These are phyloP conservation scores for Backusella parvicylindrica DNA, from an alignment of 192 early-diverging fungal species.

Conservation along the genomic window DNA sequence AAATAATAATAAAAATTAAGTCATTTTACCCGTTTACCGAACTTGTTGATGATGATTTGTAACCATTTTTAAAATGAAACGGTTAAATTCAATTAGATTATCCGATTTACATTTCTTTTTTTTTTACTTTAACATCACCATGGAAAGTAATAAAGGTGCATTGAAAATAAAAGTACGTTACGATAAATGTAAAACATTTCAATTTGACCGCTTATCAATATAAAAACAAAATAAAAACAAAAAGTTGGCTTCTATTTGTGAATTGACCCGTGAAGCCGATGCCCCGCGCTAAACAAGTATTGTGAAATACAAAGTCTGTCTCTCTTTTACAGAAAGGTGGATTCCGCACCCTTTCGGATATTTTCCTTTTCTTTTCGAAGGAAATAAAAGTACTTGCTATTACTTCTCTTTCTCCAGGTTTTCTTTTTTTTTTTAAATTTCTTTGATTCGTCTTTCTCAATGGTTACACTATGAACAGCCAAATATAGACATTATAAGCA, in stretches of 20 bases:
- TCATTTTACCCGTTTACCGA: background rate
- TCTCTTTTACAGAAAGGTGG: background rate
- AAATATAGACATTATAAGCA: too few species aligned
- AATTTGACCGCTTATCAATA: background rate
- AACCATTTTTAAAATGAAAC: background rate
- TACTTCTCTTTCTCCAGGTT: too few species aligned
- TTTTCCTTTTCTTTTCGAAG: background rate
- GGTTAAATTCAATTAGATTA: background rate
- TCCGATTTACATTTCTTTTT: background rate
- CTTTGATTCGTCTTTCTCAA: too few species aligned
- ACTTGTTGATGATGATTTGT: background rate
- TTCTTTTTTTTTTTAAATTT: too few species aligned
- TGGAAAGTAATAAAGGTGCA: background rate
- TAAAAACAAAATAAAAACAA: background rate
- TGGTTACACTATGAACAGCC: too few species aligned
- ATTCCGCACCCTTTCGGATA: background rate
- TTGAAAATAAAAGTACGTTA: background rate
- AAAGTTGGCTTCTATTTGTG: background rate
- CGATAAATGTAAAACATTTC: background rate
- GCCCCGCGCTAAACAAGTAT: background rate
- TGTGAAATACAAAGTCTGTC: background rate
- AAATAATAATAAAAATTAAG: background rate
- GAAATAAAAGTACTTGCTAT: background rate
- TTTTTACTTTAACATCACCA: background rate
- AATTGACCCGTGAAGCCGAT: background rate